A percentile compares a stretch with the other conserved stretches of the same genome.
phyloP scores from a whole-genome alignment of 2,329 filamentous ascomycete genomes.

The Dothistroma septosporum region DNA sequence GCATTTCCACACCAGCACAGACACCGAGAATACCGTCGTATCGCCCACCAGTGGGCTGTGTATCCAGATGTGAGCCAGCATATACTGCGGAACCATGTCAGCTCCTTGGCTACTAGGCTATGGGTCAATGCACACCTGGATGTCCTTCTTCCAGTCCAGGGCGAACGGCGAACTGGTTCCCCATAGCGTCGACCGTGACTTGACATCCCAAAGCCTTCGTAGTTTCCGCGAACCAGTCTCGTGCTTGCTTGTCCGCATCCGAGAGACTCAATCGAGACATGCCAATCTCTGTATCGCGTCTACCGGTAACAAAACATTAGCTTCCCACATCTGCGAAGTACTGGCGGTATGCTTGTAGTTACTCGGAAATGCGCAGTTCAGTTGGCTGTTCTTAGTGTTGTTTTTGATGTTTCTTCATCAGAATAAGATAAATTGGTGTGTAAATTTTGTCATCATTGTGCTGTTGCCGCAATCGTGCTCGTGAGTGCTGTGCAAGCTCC shows the following conservation, averaged over 20 bases:
- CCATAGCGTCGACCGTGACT: conserved; percentile 68
- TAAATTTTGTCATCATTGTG: conserved; percentile 20
- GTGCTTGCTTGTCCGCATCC: conserved; percentile 65
- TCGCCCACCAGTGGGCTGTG: conserved; percentile 57
- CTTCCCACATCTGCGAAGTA: background rate
- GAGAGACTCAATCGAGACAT: conserved; percentile 72
- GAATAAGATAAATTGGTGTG: conserved; percentile 9
- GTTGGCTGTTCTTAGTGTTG: conserved; percentile 27
- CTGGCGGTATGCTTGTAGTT: background rate
- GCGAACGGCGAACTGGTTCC: conserved; percentile 73
- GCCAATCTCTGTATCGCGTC: conserved; percentile 58
- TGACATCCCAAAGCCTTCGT: conserved; percentile 61
- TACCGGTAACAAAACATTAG: conserved; percentile 14
- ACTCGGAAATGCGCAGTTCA: conserved; percentile 12
- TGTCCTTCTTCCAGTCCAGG: conserved; percentile 55
- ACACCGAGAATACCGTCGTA: conserved; percentile 78
- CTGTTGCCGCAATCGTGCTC: background rate
- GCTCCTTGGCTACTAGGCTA: background rate
- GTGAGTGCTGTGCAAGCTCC: background rate
- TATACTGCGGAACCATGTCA: conserved; percentile 33
- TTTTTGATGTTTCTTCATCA: conserved; percentile 12
- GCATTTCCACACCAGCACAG: conserved; percentile 66
- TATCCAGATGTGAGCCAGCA: conserved; percentile 50
- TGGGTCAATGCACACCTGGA: background rate
- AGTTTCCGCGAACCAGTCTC: conserved; percentile 70